Percentiles rank a stretch among this genome's conserved stretches.
phyloP scores from a whole-genome alignment of 331 rosid genomes.

The Pyracantha coccinea region DNA sequence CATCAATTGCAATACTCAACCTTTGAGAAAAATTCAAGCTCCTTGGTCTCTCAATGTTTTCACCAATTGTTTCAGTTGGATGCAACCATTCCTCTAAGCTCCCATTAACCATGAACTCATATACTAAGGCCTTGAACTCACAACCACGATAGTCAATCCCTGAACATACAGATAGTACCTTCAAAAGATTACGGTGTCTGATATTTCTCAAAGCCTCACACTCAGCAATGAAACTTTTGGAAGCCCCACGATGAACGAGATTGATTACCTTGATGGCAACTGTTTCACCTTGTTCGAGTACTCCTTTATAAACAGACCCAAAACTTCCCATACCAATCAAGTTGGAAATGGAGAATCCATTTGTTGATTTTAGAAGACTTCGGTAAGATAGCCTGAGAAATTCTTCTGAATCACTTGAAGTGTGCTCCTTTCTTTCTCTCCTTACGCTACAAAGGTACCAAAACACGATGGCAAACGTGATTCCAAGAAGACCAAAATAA shows the following conservation, averaged over 20 bases:
- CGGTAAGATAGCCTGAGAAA: not conserved
- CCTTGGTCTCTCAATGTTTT: not conserved
- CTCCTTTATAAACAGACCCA: slow-evolving; percentile 12
- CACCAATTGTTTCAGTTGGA: not conserved
- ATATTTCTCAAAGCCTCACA: not conserved
- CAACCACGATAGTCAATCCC: not conserved
- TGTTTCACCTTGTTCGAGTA: not conserved
- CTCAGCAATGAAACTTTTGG: not conserved
- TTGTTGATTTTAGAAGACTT: not conserved
- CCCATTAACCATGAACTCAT: slow-evolving; percentile 5
- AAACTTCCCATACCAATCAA: slow-evolving; percentile 7
- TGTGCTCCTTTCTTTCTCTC: not conserved
- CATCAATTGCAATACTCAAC: slow-evolving; percentile 1
- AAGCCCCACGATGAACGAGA: not conserved
- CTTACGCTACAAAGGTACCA: not conserved
- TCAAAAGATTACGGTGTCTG: not conserved
- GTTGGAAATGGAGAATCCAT: slow-evolving; percentile 3
- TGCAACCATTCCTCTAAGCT: slow-evolving; percentile 5
- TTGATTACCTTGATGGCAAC: slow-evolving; percentile 8
- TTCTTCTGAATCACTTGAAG: not conserved
- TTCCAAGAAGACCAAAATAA: not conserved
- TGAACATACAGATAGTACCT: not conserved
- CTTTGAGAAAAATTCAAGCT: not conserved
- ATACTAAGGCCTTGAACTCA: slow-evolving; percentile 1
- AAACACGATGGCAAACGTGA: not conserved